Base-by-base conservation (phyloP, 2,329 filamentous ascomycete species). In the Apiospora hydei region DNA sequence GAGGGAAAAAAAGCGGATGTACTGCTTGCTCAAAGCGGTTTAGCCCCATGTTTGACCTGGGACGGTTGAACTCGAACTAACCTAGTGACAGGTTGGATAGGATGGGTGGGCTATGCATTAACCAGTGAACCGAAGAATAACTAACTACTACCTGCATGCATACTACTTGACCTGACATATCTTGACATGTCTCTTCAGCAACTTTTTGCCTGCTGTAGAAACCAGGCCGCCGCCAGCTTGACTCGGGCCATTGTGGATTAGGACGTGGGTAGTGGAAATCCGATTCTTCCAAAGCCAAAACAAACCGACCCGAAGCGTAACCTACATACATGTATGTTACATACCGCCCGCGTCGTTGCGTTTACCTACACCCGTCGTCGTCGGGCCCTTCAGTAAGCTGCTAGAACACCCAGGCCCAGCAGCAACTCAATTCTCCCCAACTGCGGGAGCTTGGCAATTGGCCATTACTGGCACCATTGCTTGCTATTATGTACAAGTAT, bases 171-270 rank as follows among this genome's bases (percentile, higher is more conserved):
- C 41, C 41, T 43, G 13, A 11, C 41, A 43, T 41, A 24, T 64
- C 57, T 64, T 64, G 57, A 64, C 30, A 64, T 64, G 57, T 64
- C 57, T 64, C 57, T 64, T 64, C 57, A 41, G 21, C 57, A 41
- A 41, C 34, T 41, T 61, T 30, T 3, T n/a, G 4, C 44, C 14
- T 64, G 34, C 57, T 41, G 57, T 64, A 64, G 57, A 64, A 64
- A 64, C 57, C 10, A 57, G 7, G 3, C 5, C 30, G 13, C 24
- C 21, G 30, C 5, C 57, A 38, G 57, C 57, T 64, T 64, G 57
- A 41, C 57, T 64, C 57, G 57, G 18, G 21, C 21, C 7, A 6
- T 10, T n/a, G 53, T 61, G 53, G 53, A 38, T 30, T 30, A 30
- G 26, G 26, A 30, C 26, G 26, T 38, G 18, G 53, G 34, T 38